Percentiles rank a stretch among this genome's conserved stretches.
Evolutionary conservation across 139 green algal genomes (phyloP).

Genomic region (Zygnema circumcarinatum): DNA sequence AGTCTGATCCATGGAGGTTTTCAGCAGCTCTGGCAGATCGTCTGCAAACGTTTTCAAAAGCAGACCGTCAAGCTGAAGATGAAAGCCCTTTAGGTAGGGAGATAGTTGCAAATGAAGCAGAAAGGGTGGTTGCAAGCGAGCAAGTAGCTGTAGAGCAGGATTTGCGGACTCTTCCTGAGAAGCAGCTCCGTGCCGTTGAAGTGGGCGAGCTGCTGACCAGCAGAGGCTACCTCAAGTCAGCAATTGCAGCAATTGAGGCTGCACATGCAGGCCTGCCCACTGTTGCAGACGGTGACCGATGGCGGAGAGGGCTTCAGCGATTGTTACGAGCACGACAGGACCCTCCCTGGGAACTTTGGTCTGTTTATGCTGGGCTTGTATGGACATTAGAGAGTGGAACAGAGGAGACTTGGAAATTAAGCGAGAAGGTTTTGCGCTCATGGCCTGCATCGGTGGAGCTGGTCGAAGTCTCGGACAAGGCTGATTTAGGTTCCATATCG

Average conservation of each 20-base stretch:
- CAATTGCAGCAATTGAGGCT: background rate
- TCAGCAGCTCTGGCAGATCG: background rate
- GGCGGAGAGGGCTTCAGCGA: background rate
- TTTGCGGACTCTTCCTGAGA: too few species aligned
- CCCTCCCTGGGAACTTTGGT: background rate
- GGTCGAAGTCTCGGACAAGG: background rate
- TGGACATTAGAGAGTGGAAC: background rate
- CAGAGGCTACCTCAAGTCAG: background rate
- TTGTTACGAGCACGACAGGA: background rate
- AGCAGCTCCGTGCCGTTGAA: background rate
- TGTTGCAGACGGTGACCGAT: background rate
- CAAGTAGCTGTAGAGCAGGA: too few species aligned
- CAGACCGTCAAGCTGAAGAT: background rate
- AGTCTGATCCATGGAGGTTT: background rate
- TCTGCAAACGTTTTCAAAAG: background rate
- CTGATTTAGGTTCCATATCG: background rate
- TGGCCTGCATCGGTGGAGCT: background rate
- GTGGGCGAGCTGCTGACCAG: background rate
- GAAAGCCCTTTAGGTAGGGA: background rate
- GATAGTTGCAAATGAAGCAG: background rate
- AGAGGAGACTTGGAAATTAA: background rate
- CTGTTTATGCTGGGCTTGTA: background rate
- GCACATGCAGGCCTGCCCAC: background rate
- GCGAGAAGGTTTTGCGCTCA: background rate
- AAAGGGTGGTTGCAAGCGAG: background rate